phyloP scores from a whole-genome alignment of 2,329 filamentous ascomycete genomes.

The Calonectria pauciramosa region DNA sequence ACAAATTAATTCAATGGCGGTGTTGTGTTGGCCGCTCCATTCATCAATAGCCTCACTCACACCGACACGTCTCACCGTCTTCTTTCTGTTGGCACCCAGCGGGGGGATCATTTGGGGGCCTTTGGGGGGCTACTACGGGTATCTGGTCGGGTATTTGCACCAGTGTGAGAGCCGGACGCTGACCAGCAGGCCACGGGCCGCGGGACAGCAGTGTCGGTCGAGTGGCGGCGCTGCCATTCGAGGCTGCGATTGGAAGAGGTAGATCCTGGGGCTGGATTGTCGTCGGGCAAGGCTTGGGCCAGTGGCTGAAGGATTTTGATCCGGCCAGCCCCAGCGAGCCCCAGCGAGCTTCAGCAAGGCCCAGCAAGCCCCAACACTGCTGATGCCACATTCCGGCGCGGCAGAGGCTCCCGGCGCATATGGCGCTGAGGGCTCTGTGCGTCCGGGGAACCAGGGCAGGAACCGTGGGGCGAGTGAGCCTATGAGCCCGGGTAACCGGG shows the following conservation, averaged over 20 bases:
- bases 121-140: neutral
- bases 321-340: neutral
- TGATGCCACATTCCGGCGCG: constrained; percentile 4
- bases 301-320: constrained; percentile 15
- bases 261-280: neutral
- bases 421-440: constrained; percentile 27
- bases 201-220: neutral
- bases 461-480: constrained; percentile 3
- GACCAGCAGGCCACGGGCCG: neutral
- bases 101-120: neutral
- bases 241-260: neutral
- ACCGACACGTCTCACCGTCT: constrained; percentile 11
- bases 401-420: constrained; percentile 19
- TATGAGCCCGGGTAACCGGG: constrained; percentile 7
- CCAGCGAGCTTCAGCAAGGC: neutral
- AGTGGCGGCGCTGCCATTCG: neutral
- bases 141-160: constrained; percentile 5
- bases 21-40: constrained; percentile 3
- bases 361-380: neutral
- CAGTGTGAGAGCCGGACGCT: neutral
- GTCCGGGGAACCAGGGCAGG: neutral
- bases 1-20: neutral
- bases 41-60: neutral
- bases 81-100: neutral
- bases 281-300: constrained; percentile 9